Percentiles rank a stretch among this genome's conserved stretches.
Evolutionary conservation across 352 stramenopile genomes (phyloP).

Genomic region (Phytophthora macrochlamydospora): DNA sequence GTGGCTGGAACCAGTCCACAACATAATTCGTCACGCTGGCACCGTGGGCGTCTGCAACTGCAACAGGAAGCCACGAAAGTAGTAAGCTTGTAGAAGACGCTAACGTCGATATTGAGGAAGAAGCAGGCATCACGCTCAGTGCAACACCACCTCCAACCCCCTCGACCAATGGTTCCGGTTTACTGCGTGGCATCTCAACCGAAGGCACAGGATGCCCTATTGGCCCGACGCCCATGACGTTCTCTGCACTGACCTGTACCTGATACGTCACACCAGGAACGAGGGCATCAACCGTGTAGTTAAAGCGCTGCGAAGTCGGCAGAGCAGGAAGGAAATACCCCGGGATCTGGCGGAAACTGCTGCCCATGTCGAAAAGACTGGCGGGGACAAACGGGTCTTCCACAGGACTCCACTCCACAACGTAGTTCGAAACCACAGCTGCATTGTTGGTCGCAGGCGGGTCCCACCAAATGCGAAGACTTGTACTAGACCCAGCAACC

Average conservation of each 20-base stretch:
- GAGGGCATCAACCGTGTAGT: constrained; percentile 67
- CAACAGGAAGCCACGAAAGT: constrained; percentile 61
- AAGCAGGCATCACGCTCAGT: constrained; percentile 53
- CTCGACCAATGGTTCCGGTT: constrained; percentile 51
- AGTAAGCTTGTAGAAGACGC: constrained; percentile 33
- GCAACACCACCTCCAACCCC: constrained; percentile 54
- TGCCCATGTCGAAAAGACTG: background rate
- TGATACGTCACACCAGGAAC: constrained; percentile 51
- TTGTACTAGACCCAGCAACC: constrained; percentile 65
- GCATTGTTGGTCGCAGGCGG: constrained; percentile 84
- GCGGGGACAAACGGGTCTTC: constrained; percentile 21
- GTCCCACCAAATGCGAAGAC: constrained; percentile 90
- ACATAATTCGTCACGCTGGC: constrained; percentile 65
- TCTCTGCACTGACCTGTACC: constrained; percentile 66
- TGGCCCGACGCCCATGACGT: constrained; percentile 71
- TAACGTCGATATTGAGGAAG: constrained; percentile 18
- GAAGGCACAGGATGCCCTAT: constrained; percentile 42
- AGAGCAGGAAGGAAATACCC: constrained; percentile 55
- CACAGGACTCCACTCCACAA: constrained; percentile 80
- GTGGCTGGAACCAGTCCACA: constrained; percentile 73
- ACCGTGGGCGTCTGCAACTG: constrained; percentile 38
- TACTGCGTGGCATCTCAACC: constrained; percentile 64
- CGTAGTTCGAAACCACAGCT: constrained; percentile 83
- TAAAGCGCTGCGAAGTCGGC: constrained; percentile 61
- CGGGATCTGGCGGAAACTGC: constrained; percentile 44